These are phyloP conservation scores for Wickerhamomyces mucosus DNA, from an alignment of 805 yeast genomes.

Conservation along the genomic window DNA sequence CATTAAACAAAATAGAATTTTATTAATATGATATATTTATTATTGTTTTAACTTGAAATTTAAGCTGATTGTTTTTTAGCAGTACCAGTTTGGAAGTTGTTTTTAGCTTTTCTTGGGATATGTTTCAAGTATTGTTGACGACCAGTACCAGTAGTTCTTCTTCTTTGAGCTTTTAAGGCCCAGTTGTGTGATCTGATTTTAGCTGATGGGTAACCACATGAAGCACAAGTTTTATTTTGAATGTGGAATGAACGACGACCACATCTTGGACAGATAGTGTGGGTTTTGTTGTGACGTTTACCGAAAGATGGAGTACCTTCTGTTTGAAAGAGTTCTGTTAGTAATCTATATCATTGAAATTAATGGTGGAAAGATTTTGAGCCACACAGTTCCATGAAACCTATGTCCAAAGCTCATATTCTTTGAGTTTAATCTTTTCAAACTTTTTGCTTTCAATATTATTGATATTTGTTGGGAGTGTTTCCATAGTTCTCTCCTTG, in stretches of 20 bases:
- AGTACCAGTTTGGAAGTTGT: constrained; percentile 88
- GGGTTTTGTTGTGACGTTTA: constrained; percentile 99
- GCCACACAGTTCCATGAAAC: no score
- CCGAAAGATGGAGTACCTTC: constrained; percentile 99
- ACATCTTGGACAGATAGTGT: constrained; percentile 98
- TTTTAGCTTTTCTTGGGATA: constrained; percentile 97
- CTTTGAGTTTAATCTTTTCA: no score
- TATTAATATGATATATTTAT: no score
- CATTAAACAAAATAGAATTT: no score
- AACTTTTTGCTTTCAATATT: no score
- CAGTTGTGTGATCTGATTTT: constrained; percentile 98
- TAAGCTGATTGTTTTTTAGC: constrained; percentile 54
- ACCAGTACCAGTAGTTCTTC: constrained; percentile 99
- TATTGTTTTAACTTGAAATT: no score
- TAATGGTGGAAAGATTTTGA: no score
- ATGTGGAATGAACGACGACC: constrained; percentile 98
- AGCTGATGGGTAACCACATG: constrained; percentile 99
- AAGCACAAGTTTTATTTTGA: constrained; percentile 98
- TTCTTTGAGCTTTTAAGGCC: constrained; percentile 99
- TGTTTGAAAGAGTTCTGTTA: constrained; percentile 26
- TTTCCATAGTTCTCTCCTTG: no score
- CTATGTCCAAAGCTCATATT: no score
- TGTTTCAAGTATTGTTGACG: constrained; percentile 97
- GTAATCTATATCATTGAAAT: constrained; percentile 21
- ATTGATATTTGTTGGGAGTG: no score